phyloP scores from a whole-genome alignment of 441 rosid species.

The Erodium trifolium region DNA sequence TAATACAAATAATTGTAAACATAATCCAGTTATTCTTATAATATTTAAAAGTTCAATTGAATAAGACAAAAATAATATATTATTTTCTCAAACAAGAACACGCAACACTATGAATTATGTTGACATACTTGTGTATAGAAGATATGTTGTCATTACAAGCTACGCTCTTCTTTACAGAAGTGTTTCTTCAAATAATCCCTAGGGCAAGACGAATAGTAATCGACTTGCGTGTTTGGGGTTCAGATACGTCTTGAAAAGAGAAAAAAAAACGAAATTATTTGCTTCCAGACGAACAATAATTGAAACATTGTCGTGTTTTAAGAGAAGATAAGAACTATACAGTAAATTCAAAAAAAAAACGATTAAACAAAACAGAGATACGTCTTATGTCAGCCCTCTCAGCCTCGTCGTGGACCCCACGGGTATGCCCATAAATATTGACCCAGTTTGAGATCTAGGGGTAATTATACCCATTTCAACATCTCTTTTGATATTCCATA shows the following conservation, averaged over 20 bases:
- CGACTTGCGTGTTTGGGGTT: no score
- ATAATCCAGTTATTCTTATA: no score
- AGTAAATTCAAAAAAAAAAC: no score
- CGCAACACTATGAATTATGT: background rate
- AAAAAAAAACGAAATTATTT: no score
- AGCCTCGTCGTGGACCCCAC: conserved; percentile 20
- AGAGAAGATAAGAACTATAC: background rate
- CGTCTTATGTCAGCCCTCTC: background rate
- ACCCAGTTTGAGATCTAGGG: conserved; percentile 28
- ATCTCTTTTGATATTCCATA: conserved; percentile 5
- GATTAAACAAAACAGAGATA: background rate
- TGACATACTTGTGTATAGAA: background rate
- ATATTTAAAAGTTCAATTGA: no score
- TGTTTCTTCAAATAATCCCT: no score
- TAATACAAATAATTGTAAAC: no score
- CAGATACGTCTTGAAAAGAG: background rate
- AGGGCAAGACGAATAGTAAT: no score
- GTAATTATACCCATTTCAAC: conserved; percentile 12
- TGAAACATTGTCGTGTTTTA: no score
- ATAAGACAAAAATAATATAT: no score
- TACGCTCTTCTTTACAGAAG: background rate
- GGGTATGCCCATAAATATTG: conserved; percentile 41
- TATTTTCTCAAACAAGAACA: background rate
- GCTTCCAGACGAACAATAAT: no score
- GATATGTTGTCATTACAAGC: background rate